phyloP scores from a whole-genome alignment of 805 yeast genomes.

The Pichia eremophila region DNA sequence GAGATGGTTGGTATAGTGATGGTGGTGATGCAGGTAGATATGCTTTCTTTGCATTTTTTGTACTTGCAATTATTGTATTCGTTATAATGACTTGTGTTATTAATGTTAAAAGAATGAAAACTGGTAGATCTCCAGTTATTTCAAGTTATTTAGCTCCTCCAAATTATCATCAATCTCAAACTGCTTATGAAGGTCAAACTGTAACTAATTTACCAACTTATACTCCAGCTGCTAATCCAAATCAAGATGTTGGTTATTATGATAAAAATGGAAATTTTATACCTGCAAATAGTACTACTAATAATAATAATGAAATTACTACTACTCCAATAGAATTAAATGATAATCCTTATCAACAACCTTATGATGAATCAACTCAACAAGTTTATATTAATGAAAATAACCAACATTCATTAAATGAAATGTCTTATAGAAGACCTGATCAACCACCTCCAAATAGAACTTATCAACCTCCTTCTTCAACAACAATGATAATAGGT shows the following conservation, averaged over 20 bases:
- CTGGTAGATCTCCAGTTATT: slow-evolving; percentile 57
- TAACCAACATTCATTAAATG: not conserved
- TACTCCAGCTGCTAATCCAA: slow-evolving; percentile 54
- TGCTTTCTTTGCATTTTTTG: slow-evolving; percentile 57
- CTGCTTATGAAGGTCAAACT: slow-evolving; percentile 29
- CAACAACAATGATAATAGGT: not conserved
- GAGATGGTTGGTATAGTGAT: slow-evolving; percentile 10
- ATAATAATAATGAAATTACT: not conserved
- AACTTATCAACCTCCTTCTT: not conserved
- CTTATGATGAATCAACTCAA: slow-evolving; percentile 11
- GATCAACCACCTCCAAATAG: not conserved
- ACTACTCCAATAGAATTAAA: not conserved
- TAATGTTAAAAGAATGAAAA: slow-evolving; percentile 41
- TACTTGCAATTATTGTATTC: slow-evolving; percentile 38
- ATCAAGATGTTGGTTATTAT: slow-evolving; percentile 67
- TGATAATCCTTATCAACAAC: not conserved
- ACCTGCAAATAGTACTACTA: slow-evolving; percentile 12
- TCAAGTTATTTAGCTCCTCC: slow-evolving; percentile 54
- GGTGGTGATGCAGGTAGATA: slow-evolving; percentile 35
- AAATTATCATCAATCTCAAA: slow-evolving; percentile 57
- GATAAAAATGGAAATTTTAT: slow-evolving; percentile 49
- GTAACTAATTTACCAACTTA: slow-evolving; percentile 49
- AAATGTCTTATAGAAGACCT: slow-evolving; percentile 1
- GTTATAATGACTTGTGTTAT: slow-evolving; percentile 42
- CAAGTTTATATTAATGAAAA: not conserved